phyloP scores from a whole-genome alignment of 2,329 filamentous ascomycete species.

The Ascochyta clinopodiicola region DNA sequence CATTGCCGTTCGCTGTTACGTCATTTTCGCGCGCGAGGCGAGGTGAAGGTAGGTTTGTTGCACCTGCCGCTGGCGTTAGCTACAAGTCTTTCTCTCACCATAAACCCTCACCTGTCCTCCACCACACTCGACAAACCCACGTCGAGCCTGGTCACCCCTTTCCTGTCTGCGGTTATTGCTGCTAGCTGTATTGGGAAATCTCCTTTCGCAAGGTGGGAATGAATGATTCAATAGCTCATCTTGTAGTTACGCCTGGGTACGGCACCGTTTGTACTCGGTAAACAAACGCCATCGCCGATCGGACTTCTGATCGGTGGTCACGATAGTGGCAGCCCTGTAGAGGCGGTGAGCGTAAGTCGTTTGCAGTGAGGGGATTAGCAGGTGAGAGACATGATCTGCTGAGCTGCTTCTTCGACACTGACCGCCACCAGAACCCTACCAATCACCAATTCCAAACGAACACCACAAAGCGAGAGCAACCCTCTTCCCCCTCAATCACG shows the following conservation, averaged over 20 bases:
- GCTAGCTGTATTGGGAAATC: no score
- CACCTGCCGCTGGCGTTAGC: background rate
- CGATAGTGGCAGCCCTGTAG: no score
- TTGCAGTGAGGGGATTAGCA: background rate
- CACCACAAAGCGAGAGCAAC: background rate
- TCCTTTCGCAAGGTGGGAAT: no score
- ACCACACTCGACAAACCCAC: background rate
- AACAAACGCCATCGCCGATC: no score
- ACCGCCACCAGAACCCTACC: background rate
- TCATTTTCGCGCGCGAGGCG: background rate
- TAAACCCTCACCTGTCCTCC: background rate
- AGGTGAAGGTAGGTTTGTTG: conserved; percentile 5
- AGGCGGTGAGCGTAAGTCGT: background rate
- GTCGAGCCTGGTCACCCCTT: background rate
- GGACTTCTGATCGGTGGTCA: no score
- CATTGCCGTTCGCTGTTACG: background rate
- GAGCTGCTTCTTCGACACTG: background rate
- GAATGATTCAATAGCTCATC: no score
- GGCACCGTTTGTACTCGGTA: no score
- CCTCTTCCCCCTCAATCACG: background rate
- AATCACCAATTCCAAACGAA: background rate
- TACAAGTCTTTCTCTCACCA: background rate
- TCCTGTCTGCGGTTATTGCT: background rate
- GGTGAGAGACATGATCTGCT: background rate
- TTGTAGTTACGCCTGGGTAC: no score